A percentile compares a stretch with the other conserved stretches of the same genome.
Conservation (phyloP, 1,139 yeast genomes). For the Petasospora rhodanensis region DNA sequence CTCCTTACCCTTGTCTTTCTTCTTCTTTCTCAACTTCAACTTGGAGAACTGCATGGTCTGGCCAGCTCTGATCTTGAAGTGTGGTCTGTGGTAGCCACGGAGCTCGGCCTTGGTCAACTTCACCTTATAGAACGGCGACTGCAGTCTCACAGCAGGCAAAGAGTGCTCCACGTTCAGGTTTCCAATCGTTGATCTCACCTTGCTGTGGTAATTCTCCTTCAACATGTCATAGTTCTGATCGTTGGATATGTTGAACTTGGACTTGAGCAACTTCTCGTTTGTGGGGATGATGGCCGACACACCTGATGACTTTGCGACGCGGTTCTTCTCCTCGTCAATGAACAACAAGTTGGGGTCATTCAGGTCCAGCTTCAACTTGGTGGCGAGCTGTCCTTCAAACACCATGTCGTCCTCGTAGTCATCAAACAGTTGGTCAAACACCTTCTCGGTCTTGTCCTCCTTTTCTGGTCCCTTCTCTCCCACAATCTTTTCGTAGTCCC, state of each 20-base stretch:
- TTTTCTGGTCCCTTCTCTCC: slow-evolving; percentile 34
- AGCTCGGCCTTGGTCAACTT: slow-evolving; percentile 63
- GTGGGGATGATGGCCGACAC: slow-evolving; percentile 42
- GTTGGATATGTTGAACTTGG: slow-evolving; percentile 78
- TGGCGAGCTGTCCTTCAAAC: slow-evolving; percentile 63
- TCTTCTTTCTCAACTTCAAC: slow-evolving; percentile 75
- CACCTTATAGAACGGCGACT: slow-evolving; percentile 89
- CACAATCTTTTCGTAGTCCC: slow-evolving; percentile 71
- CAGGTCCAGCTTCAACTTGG: slow-evolving; percentile 62
- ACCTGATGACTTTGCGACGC: slow-evolving; percentile 6
- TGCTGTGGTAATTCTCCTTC: slow-evolving; percentile 83
- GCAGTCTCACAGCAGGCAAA: slow-evolving; percentile 79
- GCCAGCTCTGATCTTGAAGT: slow-evolving; percentile 73
- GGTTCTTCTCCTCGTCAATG: slow-evolving; percentile 38
- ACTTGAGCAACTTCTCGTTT: slow-evolving; percentile 43
- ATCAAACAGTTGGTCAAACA: slow-evolving; percentile 10
- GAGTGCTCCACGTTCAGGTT: slow-evolving; percentile 90
- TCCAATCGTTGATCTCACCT: slow-evolving; percentile 90
- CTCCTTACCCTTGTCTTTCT: slow-evolving; percentile 84
- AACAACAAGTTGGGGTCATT: slow-evolving; percentile 81
- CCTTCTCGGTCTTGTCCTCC: not conserved
- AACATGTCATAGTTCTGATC: slow-evolving; percentile 81
- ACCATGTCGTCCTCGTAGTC: slow-evolving; percentile 71
- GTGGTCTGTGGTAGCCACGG: slow-evolving; percentile 78
- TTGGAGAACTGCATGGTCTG: slow-evolving; percentile 72